Conservation (phyloP, 2,329 filamentous ascomycete species). For the Colletotrichum australisinense region DNA sequence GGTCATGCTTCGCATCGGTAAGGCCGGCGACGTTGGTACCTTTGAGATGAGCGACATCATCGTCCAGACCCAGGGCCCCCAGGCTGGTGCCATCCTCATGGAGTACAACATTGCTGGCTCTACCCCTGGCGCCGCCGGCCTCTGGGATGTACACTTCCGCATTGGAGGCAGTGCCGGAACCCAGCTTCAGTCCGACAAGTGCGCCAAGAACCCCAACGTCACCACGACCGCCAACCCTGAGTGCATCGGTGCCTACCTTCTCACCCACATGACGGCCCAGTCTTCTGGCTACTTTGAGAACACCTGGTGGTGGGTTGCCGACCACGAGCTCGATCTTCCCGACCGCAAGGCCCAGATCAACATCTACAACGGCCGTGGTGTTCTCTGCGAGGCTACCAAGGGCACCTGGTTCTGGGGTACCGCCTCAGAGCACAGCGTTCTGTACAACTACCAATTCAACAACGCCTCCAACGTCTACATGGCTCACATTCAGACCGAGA, state of each 20-base stretch:
- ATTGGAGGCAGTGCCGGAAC: conserved; percentile 90
- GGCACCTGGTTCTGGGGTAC: conserved; percentile 87
- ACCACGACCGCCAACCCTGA: conserved; percentile 70
- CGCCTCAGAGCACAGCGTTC: conserved; percentile 71
- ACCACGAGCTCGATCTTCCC: conserved; percentile 85
- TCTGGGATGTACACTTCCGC: conserved; percentile 98
- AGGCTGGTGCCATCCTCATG: conserved; percentile 89
- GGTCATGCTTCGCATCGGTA: conserved; percentile 87
- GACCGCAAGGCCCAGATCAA: conserved; percentile 80
- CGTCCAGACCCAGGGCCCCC: conserved; percentile 84
- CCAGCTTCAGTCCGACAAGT: conserved; percentile 81
- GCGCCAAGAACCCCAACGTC: conserved; percentile 78
- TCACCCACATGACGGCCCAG: conserved; percentile 72
- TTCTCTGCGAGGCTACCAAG: conserved; percentile 79
- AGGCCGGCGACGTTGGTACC: conserved; percentile 78
- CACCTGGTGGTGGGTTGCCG: conserved; percentile 89
- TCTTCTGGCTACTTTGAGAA: conserved; percentile 87
- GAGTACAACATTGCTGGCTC: conserved; percentile 86
- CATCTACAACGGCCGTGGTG: conserved; percentile 88
- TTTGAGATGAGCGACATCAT: conserved; percentile 92
- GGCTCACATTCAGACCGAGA: conserved; percentile 88
- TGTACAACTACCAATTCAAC: conserved; percentile 88
- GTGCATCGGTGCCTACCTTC: conserved; percentile 80
- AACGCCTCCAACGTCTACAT: conserved; percentile 85
- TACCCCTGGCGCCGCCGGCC: conserved; percentile 76